phyloP scores from a whole-genome alignment of 1,139 yeast genomes.

The Candida neerlandica region DNA sequence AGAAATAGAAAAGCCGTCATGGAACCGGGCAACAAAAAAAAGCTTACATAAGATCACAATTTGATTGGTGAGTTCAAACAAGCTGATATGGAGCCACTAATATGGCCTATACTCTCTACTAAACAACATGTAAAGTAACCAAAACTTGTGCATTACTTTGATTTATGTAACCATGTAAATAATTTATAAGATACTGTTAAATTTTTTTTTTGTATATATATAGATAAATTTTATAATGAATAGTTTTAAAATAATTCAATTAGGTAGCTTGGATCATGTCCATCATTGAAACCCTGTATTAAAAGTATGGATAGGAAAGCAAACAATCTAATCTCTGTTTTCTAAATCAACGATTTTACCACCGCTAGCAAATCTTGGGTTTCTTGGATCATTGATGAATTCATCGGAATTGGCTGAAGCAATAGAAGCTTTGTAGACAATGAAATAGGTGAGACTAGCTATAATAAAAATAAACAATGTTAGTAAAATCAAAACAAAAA shows the following conservation, averaged over 20 bases:
- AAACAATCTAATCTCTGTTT: constrained; percentile 20
- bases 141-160: neutral
- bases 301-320: neutral
- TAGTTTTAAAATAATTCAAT: constrained; percentile 1
- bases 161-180: neutral
- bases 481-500: constrained; percentile 17
- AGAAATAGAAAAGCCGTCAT: neutral
- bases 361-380: constrained; percentile 54
- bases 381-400: constrained; percentile 57
- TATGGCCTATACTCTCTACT: neutral
- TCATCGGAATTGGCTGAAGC: constrained; percentile 52
- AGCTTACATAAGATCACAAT: constrained; percentile 4
- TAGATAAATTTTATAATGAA: constrained; percentile 3
- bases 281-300: neutral
- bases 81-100: neutral
- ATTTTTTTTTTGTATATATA: neutral
- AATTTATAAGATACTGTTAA: neutral
- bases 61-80: constrained; percentile 4
- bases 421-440: constrained; percentile 44
- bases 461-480: constrained; percentile 21
- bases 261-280: neutral
- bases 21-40: neutral
- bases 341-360: constrained; percentile 54
- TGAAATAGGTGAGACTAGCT: constrained; percentile 48
- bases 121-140: too few relatives aligned